These are phyloP conservation scores for Talaromyces thailandensis DNA, from an alignment of 495 filamentous ascomycete genomes.

Conservation along the genomic window DNA sequence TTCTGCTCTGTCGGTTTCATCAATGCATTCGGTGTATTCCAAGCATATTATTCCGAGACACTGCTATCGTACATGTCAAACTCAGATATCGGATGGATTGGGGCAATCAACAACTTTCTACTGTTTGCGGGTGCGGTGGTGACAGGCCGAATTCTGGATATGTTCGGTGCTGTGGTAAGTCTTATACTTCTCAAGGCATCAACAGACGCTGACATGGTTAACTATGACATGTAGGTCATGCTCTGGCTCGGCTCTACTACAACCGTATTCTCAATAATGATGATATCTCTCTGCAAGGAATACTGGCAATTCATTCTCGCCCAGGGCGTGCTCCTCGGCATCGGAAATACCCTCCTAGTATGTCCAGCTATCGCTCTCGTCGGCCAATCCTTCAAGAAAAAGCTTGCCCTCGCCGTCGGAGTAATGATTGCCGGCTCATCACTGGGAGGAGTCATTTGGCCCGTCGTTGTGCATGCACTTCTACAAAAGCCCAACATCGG, in stretches of 20 bases:
- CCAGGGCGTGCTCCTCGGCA: slow-evolving; percentile 48
- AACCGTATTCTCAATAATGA: slow-evolving; percentile 41
- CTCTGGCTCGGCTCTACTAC: slow-evolving; percentile 19
- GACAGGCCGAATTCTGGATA: slow-evolving; percentile 28
- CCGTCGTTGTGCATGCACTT: slow-evolving; percentile 31
- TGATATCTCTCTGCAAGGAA: slow-evolving; percentile 45
- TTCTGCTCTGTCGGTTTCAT: slow-evolving; percentile 52
- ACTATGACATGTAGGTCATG: slow-evolving; percentile 16
- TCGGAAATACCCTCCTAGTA: slow-evolving; percentile 37
- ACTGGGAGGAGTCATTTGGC: slow-evolving; percentile 44
- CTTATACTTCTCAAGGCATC: background rate
- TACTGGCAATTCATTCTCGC: slow-evolving; percentile 57
- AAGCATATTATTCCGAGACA: slow-evolving; percentile 48
- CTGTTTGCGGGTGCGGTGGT: slow-evolving; percentile 25
- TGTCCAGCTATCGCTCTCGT: slow-evolving; percentile 44
- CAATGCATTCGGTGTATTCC: slow-evolving; percentile 56
- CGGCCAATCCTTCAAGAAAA: slow-evolving; percentile 45
- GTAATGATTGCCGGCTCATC: slow-evolving; percentile 47
- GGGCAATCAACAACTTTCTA: slow-evolving; percentile 38
- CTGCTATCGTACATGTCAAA: slow-evolving; percentile 36
- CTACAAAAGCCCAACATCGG: slow-evolving; percentile 24
- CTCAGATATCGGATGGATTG: slow-evolving; percentile 53
- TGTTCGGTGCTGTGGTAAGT: slow-evolving; percentile 25
- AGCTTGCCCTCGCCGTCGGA: slow-evolving; percentile 45
- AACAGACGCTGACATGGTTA: background rate